These are phyloP conservation scores for Chalciporus chontae DNA, from an alignment of 768 basidiomycete species.

Conservation along the genomic window DNA sequence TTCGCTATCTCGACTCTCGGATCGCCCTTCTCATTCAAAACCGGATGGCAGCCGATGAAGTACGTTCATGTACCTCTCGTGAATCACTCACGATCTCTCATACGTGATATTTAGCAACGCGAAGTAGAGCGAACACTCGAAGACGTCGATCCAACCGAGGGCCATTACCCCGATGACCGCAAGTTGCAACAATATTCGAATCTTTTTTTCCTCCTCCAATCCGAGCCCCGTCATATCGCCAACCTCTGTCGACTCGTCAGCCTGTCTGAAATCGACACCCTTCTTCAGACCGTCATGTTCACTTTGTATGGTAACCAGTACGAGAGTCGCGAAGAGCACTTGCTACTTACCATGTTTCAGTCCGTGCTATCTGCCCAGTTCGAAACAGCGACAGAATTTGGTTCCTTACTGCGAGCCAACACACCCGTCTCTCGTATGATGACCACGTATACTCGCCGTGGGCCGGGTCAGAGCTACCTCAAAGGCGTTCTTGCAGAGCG, in stretches of 20 bases:
- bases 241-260: conserved; percentile 95
- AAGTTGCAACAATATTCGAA: conserved; percentile 96
- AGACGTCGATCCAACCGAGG: conserved; percentile 91
- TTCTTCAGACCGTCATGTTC: conserved; percentile 99
- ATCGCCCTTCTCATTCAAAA: conserved; percentile 98
- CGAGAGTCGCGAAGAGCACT: conserved; percentile 95
- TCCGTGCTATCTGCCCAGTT: conserved; percentile 98
- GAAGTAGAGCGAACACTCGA: conserved; percentile 95
- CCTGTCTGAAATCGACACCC: conserved; percentile 95
- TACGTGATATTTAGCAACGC: conserved; percentile 60
- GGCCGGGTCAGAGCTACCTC: conserved; percentile 97
- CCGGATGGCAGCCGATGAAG: conserved; percentile 94
- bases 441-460: conserved; percentile 99
- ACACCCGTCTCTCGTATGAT: conserved; percentile 99
- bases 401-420: conserved; percentile 96
- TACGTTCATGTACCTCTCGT: conserved; percentile 34
- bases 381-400: conserved; percentile 98
- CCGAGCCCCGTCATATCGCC: conserved; percentile 96
- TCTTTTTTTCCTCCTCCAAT: conserved; percentile 97
- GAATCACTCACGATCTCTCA: not conserved
- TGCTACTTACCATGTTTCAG: conserved; percentile 99
- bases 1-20: conserved; percentile 94
- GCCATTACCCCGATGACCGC: conserved; percentile 91
- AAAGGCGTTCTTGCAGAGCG: conserved; percentile 97
- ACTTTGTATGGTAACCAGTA: conserved; percentile 99